phyloP scores from a whole-genome alignment of 305 asterid species.

The Fraxinus baroniana region DNA sequence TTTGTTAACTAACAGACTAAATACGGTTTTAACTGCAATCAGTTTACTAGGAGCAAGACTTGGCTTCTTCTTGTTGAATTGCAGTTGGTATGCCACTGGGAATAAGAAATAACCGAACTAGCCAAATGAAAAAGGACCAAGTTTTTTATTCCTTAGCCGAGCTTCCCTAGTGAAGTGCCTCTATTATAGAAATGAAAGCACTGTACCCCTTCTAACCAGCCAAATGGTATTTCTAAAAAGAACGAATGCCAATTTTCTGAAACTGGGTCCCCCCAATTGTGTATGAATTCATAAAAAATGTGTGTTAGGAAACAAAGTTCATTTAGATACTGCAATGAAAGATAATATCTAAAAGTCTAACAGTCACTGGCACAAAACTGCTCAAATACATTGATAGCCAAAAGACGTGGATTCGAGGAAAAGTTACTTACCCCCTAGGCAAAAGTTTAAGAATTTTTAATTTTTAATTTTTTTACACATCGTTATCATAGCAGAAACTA shows the following conservation, averaged over 20 bases:
- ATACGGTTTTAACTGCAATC: conserved; percentile 1
- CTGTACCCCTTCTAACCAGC: not conserved
- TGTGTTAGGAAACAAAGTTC: not conserved
- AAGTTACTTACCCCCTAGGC: not conserved
- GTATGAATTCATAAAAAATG: not conserved
- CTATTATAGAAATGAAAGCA: not conserved
- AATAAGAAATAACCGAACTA: not conserved
- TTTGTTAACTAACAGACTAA: not conserved
- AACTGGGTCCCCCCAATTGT: not conserved
- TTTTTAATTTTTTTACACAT: not conserved
- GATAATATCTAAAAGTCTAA: not conserved
- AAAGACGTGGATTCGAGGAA: not conserved
- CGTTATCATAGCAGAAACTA: not conserved
- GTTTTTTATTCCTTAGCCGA: not conserved
- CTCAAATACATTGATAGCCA: not conserved
- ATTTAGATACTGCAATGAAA: not conserved
- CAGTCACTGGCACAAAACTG: not conserved
- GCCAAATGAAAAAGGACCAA: not conserved
- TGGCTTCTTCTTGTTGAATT: not conserved
- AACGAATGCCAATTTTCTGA: not conserved
- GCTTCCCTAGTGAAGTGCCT: not conserved
- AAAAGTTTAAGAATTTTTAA: not conserved
- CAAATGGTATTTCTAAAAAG: not conserved
- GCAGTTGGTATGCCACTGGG: not conserved
- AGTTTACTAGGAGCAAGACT: not conserved